phyloP scores from a whole-genome alignment of 225 moss, liverwort and hornwort genomes.

The Thuidium tamariscinum region DNA sequence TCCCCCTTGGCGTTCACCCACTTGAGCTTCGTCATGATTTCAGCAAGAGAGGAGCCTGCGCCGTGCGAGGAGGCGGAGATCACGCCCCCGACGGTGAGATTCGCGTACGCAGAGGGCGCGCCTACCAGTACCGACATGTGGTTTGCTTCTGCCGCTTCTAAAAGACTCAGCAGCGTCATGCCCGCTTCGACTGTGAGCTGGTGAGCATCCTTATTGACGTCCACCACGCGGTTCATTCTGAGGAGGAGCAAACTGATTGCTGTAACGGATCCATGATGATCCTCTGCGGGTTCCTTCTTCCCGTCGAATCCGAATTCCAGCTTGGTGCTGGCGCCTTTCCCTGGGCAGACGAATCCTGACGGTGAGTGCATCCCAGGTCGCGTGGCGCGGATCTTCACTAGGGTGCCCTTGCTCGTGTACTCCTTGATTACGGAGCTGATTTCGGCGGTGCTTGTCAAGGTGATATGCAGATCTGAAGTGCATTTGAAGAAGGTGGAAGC shows the following conservation, averaged over 20 bases:
- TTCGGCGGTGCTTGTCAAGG: not conserved
- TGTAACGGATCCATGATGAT: not conserved
- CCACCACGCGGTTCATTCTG: not conserved
- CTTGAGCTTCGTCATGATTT: not conserved
- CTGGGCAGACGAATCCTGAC: not conserved
- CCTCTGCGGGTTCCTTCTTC: not conserved
- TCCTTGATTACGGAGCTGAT: not conserved
- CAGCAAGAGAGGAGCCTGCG: not conserved
- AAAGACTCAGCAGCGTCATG: not conserved
- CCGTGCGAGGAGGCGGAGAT: not conserved
- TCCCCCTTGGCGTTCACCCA: constrained; percentile 50
- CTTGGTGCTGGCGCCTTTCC: not conserved
- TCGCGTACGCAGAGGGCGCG: not conserved
- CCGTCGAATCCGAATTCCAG: not conserved
- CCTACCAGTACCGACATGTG: not conserved
- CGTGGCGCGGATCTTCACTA: constrained; percentile 1
- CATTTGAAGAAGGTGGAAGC: not conserved
- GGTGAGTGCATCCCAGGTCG: not conserved
- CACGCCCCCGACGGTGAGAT: not conserved
- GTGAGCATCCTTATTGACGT: not conserved
- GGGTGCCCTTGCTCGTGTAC: not conserved
- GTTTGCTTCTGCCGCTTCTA: not conserved
- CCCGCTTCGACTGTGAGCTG: not conserved
- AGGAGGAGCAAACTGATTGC: not conserved
- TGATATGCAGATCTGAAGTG: not conserved